Conservation (phyloP, 140 eudicot species). For the Oenanthe javanica region DNA sequence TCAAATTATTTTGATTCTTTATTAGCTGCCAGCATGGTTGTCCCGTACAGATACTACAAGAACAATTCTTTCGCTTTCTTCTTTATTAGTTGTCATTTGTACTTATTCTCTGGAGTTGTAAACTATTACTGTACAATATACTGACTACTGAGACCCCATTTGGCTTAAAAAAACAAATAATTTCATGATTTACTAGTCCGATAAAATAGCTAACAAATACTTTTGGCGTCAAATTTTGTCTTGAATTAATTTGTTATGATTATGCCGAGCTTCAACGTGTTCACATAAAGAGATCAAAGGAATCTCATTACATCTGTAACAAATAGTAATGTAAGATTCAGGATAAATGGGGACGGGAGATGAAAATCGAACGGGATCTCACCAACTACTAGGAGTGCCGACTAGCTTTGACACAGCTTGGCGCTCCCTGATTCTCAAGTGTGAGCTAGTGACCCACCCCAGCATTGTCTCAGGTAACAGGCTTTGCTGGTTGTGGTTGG, state of each 20-base stretch:
- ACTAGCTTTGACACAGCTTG: not conserved
- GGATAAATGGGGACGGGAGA: not conserved
- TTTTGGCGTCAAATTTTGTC: too few relatives aligned
- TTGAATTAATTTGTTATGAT: too few relatives aligned
- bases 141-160: not conserved
- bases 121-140: not conserved
- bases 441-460: not conserved
- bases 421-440: not conserved
- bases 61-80: not conserved
- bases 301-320: not conserved
- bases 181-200: not conserved
- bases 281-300: not conserved
- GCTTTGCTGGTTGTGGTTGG: slow-evolving; percentile 5
- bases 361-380: not conserved
- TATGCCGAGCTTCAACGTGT: not conserved
- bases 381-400: not conserved
- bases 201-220: not conserved
- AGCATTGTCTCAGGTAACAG: slow-evolving; percentile 1
- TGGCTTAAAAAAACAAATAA: not conserved
- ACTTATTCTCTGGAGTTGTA: not conserved
- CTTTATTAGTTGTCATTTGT: not conserved
- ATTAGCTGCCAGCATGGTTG: slow-evolving; percentile 3
- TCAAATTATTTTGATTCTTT: slow-evolving; percentile 3
- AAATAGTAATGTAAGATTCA: not conserved
- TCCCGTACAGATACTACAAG: slow-evolving; percentile 3